These are phyloP conservation scores for Apium graveolens DNA, from an alignment of 129 eudicot genomes.

Conservation along the genomic window DNA sequence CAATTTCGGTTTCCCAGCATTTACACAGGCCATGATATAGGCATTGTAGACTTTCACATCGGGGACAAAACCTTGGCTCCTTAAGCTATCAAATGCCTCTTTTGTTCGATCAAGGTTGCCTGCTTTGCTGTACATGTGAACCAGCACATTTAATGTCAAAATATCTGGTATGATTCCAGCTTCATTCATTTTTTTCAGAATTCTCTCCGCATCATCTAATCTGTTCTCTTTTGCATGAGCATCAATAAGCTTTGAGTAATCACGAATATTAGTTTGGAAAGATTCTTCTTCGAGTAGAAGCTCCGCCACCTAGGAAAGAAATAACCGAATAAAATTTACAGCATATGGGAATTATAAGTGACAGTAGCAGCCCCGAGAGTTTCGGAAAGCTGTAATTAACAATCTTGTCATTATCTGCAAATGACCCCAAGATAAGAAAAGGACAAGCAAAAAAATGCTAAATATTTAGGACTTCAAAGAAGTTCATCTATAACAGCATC, in stretches of 20 bases:
- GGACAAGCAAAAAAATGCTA: not conserved
- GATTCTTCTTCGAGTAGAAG: slow-evolving; percentile 61
- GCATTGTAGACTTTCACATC: slow-evolving; percentile 53
- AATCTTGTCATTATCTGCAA: not conserved
- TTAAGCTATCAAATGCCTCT: slow-evolving; percentile 51
- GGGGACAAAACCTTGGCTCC: slow-evolving; percentile 55
- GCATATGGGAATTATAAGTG: not conserved
- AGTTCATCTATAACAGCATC: not conserved
- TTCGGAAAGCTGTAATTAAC: not conserved
- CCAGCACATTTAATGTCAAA: slow-evolving; percentile 36
- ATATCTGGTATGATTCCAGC: slow-evolving; percentile 60
- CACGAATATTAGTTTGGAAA: slow-evolving; percentile 58
- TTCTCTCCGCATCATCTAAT: slow-evolving; percentile 53
- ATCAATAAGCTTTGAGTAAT: slow-evolving; percentile 63
- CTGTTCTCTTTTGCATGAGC: slow-evolving; percentile 52
- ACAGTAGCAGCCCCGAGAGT: not conserved
- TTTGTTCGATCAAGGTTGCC: slow-evolving; percentile 56
- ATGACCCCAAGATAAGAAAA: not conserved
- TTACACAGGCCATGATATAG: slow-evolving; percentile 69
- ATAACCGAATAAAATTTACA: not conserved
- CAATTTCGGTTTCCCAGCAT: slow-evolving; percentile 32
- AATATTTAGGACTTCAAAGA: not conserved
- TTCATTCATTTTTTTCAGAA: slow-evolving; percentile 67
- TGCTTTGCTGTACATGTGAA: slow-evolving; percentile 64
- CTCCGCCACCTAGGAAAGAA: slow-evolving; percentile 59